These are phyloP conservation scores for Lagenidium sp. DNA, from an alignment of 352 stramenopile genomes.

Conservation along the genomic window DNA sequence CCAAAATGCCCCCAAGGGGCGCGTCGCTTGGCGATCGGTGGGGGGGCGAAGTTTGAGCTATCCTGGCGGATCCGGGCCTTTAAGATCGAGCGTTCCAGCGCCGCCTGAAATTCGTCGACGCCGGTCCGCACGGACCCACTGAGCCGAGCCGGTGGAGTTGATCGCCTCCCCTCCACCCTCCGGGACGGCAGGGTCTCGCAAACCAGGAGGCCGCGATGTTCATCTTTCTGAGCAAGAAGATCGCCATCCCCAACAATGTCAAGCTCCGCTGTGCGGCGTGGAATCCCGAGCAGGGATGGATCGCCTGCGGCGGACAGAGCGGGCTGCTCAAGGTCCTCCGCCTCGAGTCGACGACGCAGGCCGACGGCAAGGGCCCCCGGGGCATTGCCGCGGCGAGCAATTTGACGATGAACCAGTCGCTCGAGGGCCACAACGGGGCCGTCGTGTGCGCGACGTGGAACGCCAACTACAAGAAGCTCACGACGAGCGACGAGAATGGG, in stretches of 20 bases:
- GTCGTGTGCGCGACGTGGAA: conserved; percentile 93
- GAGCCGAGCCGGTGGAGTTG: no score
- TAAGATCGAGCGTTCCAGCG: no score
- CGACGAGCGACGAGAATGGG: conserved; percentile 91
- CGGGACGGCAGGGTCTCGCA: no score
- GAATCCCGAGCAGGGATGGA: conserved; percentile 93
- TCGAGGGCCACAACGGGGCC: conserved; percentile 88
- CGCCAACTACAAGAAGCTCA: conserved; percentile 92
- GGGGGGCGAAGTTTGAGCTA: no score
- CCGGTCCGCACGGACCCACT: no score
- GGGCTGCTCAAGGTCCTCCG: conserved; percentile 91
- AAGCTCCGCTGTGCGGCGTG: conserved; percentile 87
- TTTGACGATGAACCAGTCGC: conserved; percentile 93
- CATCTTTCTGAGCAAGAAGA: conserved; percentile 95
- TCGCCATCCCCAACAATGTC: conserved; percentile 91
- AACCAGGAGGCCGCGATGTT: no score
- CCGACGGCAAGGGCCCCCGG: conserved; percentile 59
- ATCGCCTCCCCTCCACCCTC: no score
- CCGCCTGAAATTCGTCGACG: no score
- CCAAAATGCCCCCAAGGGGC: no score
- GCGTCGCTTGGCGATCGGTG: no score
- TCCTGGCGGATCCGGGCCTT: no score
- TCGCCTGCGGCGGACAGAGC: conserved; percentile 90
- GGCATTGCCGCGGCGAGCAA: conserved; percentile 86
- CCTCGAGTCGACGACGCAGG: conserved; percentile 66